Conservation (phyloP, 352 stramenopile genomes). For the Globisporangium recalcitrans region DNA sequence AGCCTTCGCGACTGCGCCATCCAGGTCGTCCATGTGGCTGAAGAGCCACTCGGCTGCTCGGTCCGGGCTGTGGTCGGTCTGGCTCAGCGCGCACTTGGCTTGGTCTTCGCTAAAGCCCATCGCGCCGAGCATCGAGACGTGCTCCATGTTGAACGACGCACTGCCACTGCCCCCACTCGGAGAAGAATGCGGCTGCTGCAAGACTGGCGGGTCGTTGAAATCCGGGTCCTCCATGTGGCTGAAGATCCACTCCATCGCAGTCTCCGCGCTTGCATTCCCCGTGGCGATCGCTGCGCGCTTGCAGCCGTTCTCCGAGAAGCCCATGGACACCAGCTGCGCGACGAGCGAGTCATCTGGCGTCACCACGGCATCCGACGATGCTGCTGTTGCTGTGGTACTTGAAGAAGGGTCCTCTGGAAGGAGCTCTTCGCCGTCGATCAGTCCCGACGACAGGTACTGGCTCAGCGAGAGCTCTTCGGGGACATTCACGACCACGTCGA, state of each 20-base stretch:
- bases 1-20: slow-evolving; percentile 80
- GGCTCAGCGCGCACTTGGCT: slow-evolving; percentile 89
- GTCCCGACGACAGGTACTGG: slow-evolving; percentile 79
- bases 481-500: slow-evolving; percentile 96
- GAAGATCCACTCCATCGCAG: slow-evolving; percentile 98
- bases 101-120: slow-evolving; percentile 91
- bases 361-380: slow-evolving; percentile 23
- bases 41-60: slow-evolving; percentile 98
- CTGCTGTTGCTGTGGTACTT: slow-evolving; percentile 14
- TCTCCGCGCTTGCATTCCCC: slow-evolving; percentile 88
- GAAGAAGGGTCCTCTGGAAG: slow-evolving; percentile 64
- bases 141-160: slow-evolving; percentile 76
- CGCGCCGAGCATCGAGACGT: slow-evolving; percentile 55
- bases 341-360: slow-evolving; percentile 89
- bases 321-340: slow-evolving; percentile 96
- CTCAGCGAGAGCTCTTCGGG: slow-evolving; percentile 84
- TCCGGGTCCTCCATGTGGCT: slow-evolving; percentile 97
- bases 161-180: slow-evolving; percentile 19
- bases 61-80: slow-evolving; percentile 90
- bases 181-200: slow-evolving; percentile 13
- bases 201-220: slow-evolving; percentile 92
- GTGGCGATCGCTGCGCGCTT: slow-evolving; percentile 93
- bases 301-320: slow-evolving; percentile 97
- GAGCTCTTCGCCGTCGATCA: slow-evolving; percentile 83
- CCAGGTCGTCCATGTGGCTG: slow-evolving; percentile 95